These are phyloP conservation scores for Skeletonema grethae DNA, from an alignment of 108 stramenopile genomes.

Conservation along the genomic window DNA sequence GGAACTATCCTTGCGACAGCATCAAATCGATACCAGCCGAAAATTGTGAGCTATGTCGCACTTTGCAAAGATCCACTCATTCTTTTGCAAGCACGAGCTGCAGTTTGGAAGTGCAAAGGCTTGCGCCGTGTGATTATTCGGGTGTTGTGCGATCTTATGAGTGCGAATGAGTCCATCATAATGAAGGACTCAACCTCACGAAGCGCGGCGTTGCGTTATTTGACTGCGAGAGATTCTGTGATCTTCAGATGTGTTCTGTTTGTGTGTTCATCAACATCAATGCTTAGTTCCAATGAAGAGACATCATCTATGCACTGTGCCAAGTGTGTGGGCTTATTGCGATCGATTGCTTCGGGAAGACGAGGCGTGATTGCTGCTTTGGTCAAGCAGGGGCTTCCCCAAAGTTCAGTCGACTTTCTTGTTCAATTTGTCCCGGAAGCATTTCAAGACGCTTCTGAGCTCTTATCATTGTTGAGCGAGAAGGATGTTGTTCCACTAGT, in stretches of 20 bases:
- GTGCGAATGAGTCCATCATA: slow-evolving; percentile 53
- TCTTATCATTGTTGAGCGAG: slow-evolving; percentile 51
- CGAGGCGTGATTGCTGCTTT: slow-evolving; percentile 63
- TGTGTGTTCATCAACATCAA: slow-evolving; percentile 20
- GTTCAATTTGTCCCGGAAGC: slow-evolving; percentile 72
- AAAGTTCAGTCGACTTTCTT: slow-evolving; percentile 63
- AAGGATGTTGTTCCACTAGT: slow-evolving; percentile 54
- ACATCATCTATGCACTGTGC: slow-evolving; percentile 39
- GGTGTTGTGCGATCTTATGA: slow-evolving; percentile 46
- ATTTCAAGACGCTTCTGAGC: slow-evolving; percentile 51
- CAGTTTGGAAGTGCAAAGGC: slow-evolving; percentile 58
- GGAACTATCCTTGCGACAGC: slow-evolving; percentile 52
- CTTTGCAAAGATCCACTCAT: slow-evolving; percentile 71
- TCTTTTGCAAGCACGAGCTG: slow-evolving; percentile 58
- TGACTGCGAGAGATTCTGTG: slow-evolving; percentile 57
- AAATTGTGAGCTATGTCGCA: slow-evolving; percentile 47
- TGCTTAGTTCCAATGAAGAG: slow-evolving; percentile 8
- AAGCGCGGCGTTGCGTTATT: slow-evolving; percentile 43
- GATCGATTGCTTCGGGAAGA: slow-evolving; percentile 44
- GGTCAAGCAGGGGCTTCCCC: slow-evolving; percentile 63
- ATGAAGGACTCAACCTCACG: slow-evolving; percentile 19
- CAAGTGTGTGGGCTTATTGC: slow-evolving; percentile 53
- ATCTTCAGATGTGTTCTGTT: slow-evolving; percentile 62
- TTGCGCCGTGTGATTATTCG: slow-evolving; percentile 57
- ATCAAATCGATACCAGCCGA: slow-evolving; percentile 43